These are phyloP conservation scores for Ustilago vetiveriae DNA, from an alignment of 1,284 basidiomycete genomes.

Conservation along the genomic window DNA sequence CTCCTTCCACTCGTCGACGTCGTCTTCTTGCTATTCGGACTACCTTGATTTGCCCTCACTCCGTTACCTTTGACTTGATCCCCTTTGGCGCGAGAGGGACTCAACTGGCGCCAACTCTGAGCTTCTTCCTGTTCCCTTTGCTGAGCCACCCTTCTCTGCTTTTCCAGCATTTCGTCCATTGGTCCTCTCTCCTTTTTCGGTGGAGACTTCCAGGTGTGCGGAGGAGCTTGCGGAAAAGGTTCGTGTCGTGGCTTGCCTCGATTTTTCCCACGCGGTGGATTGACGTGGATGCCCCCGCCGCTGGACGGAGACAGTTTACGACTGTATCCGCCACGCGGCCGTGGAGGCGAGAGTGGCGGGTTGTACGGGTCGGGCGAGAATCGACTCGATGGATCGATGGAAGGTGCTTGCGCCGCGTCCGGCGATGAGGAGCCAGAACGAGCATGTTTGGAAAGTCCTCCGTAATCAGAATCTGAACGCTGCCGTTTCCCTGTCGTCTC, in stretches of 20 bases:
- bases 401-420: too few species aligned
- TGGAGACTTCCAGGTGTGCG: constrained; percentile 23
- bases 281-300: constrained; percentile 40
- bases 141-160: constrained; percentile 13
- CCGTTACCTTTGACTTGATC: background rate
- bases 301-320: constrained; percentile 25
- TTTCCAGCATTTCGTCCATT: constrained; percentile 25
- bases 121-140: constrained; percentile 5
- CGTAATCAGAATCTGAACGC: background rate
- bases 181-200: constrained; percentile 14
- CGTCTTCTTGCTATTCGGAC: background rate
- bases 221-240: constrained; percentile 31
- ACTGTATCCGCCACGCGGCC: constrained; percentile 43
- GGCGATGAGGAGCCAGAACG: background rate
- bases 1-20: background rate
- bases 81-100: background rate
- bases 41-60: background rate
- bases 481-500: constrained; percentile 2
- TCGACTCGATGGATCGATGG: constrained; percentile 12
- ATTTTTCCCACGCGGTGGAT: constrained; percentile 18
- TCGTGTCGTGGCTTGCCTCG: constrained; percentile 22
- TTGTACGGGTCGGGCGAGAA: constrained; percentile 57
- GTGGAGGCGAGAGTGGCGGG: constrained; percentile 47
- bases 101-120: constrained; percentile 12
- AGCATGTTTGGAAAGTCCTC: constrained; percentile 1